Evolutionary conservation across 306 rosid genomes (phyloP).

Genomic region (Sesbania bispinosa): DNA sequence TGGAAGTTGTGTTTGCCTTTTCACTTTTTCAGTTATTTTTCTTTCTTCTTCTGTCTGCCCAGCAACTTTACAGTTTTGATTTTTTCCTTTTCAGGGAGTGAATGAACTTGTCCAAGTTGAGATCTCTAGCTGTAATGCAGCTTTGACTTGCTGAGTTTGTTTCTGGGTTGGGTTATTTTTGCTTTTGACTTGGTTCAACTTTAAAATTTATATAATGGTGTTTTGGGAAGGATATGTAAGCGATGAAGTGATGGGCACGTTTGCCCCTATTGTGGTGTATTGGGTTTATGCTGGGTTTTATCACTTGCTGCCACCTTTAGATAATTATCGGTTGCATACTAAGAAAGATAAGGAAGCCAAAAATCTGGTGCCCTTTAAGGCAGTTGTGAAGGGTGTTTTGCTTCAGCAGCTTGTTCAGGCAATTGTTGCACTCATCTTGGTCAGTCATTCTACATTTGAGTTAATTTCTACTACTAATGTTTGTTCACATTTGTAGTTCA

Average conservation of each 20-base stretch:
- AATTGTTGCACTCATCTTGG: conserved; percentile 73
- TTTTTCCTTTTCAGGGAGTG: conserved; percentile 40
- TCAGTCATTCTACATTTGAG: conserved; percentile 27
- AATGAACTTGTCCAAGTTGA: conserved; percentile 29
- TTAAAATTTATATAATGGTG: conserved; percentile 40
- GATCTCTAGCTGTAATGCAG: conserved; percentile 44
- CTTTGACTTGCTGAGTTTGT: conserved; percentile 30
- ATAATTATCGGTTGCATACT: conserved; percentile 68
- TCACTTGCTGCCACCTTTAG: conserved; percentile 66
- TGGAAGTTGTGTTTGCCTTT: neutral
- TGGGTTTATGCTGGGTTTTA: conserved; percentile 86
- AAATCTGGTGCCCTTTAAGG: conserved; percentile 61
- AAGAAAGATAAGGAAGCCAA: conserved; percentile 58
- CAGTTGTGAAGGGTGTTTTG: conserved; percentile 77
- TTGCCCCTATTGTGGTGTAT: conserved; percentile 84
- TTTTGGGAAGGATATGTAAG: conserved; percentile 81
- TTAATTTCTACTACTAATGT: conserved; percentile 3
- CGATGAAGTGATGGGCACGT: conserved; percentile 83
- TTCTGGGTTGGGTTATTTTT: conserved; percentile 27
- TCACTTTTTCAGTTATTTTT: neutral
- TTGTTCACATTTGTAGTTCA: neutral
- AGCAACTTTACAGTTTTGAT: neutral
- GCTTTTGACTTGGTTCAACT: conserved; percentile 12
- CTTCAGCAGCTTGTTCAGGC: conserved; percentile 90
- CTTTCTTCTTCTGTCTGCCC: neutral